Evolutionary conservation across 257 asterid species (phyloP), one percentile per base, ranked within the genome.

Genomic region (Penstemon newberryi): DNA sequence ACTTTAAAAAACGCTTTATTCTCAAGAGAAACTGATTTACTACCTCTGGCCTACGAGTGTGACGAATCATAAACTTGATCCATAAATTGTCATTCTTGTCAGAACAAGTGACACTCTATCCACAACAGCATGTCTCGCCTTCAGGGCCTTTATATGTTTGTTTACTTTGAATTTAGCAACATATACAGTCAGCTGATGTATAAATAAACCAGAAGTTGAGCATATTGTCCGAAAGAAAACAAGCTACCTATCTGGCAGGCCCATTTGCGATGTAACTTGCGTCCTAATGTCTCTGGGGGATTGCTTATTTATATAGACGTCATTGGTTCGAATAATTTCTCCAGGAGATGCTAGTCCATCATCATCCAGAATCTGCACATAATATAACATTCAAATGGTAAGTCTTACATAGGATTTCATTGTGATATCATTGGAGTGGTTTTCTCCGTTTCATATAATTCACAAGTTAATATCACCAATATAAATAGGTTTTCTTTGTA

Each of bases 261-360:
- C 33, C 78, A 49, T 55, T 45, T 78, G 72, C 49, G 82, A 57
- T 52, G 56, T 18, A 50, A 40, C 5, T 13, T 70, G 45, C 5
- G 70, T 25, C 70, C 66, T 77, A 45, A 92, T 84, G 75, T 56
- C 78, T 39, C 15, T 54, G 5, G 99, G 99, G 52, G 95, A 54
- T 79, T 85, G 83, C 83, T 86, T 93, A 82, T 88, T 88, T 68
- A 90, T 70, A 77, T 83, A 89, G 56, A 87, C 59, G 72, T 93
- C 96, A 41, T 63, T 67, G 19, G 82, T 79, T 56, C 92, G 87
- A 83, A 93, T 84, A 69, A 82, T 85, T 80, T 88, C 85, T 78
- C 99, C 99, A 49, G 99, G 99, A 83, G 99, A 78, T 75, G 96
- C 99, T 39, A 90, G 18, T 78, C 99, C 99, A 82, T 93, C 99